Base-by-base conservation (phyloP, 2,329 filamentous ascomycete species). In the Fusarium xylarioides region DNA sequence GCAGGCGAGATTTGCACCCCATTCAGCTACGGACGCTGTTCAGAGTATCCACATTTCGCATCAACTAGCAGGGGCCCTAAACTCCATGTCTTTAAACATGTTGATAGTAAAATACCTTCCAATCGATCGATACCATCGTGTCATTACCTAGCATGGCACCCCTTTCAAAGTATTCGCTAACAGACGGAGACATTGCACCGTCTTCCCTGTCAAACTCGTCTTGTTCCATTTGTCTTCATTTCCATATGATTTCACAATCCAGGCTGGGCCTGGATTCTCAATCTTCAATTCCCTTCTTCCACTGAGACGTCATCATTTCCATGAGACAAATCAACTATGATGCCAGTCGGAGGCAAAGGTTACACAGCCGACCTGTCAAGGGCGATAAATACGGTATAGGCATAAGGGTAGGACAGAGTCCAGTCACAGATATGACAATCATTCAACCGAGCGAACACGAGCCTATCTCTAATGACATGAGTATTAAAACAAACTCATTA, bases 1-100 rank as follows among this genome's bases (percentile, higher is more conserved):
- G 38, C 64, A 74, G 71, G 66, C 76, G 74, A 78, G 70, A 78
- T 78, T 78, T 72, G 62, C 66, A 70, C 63, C 72, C 62, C 64
- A 53, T 68, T 71, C 68, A 70, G 69, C 69, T 73, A 54, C 66
- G 40, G 66, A 64, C 60, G 65, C 55, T 74, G 67, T 59, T 69
- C 49, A 38, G 42, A 61, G 57, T 63, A 64, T 73, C 76, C 76
- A 64, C 73, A 70, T 66, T 42, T 21, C n/a, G 35, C 32, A 35
- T 35, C 46, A 50, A 67, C 76, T 78, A 74, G 74, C 76, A 75
- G 62, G 74, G 76, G 30, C 57, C 21, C 28, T 50, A 26, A 44
- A 50, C 46, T 68, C 60, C 54, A 70, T 59, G 42, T 44, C 40
- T 59, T 59, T 63, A 16, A 18, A 44, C 10, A 7, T 11, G n/a